phyloP scores from a whole-genome alignment of 164 flowering plant genomes.

The Hamamelis virginiana region DNA sequence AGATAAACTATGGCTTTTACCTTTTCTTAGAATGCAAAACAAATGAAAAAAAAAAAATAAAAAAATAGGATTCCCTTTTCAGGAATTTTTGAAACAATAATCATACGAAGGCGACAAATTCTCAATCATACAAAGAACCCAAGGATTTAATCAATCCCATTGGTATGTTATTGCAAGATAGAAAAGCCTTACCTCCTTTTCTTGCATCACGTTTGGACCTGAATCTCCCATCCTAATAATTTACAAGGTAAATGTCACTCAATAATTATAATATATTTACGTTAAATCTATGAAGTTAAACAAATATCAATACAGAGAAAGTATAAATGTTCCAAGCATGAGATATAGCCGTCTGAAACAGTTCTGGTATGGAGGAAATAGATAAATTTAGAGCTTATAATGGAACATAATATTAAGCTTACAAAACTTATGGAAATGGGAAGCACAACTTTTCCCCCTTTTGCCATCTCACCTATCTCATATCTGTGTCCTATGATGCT shows the following conservation, averaged over 20 bases:
- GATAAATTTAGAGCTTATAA: too few relatives aligned
- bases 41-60: too few relatives aligned
- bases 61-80: too few relatives aligned
- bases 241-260: slow-evolving; percentile 30
- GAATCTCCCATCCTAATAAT: slow-evolving; percentile 88
- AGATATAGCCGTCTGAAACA: too few relatives aligned
- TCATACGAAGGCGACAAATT: not conserved
- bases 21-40: too few relatives aligned
- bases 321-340: not conserved
- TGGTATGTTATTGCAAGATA: slow-evolving; percentile 1
- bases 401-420: not conserved
- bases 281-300: not conserved
- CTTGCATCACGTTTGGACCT: slow-evolving; percentile 93
- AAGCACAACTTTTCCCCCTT: too few relatives aligned
- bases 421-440: not conserved
- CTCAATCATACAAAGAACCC: not conserved
- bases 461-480: not conserved
- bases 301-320: not conserved
- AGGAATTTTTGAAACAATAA: not conserved
- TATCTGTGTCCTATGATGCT: not conserved
- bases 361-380: too few relatives aligned
- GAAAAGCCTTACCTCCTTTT: slow-evolving; percentile 77
- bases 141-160: not conserved
- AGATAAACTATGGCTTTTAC: not conserved
- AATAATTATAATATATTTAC: not conserved